phyloP scores from a whole-genome alignment of 176 grass and related monocot genomes.

The Miscanthus lutarioriparius region DNA sequence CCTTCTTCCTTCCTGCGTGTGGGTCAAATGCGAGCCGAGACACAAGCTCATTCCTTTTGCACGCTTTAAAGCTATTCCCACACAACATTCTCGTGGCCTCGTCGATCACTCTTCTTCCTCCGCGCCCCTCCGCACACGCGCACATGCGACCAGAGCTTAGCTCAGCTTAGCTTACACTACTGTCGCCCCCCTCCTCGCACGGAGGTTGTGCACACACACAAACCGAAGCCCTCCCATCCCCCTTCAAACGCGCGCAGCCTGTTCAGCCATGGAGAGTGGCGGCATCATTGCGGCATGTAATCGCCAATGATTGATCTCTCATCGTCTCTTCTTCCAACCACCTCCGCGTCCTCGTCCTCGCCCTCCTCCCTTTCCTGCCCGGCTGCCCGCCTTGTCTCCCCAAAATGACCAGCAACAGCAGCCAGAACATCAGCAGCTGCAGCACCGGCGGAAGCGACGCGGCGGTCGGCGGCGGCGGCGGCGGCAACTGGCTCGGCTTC shows the following conservation, averaged over 20 bases:
- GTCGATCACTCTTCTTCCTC: slow-evolving; percentile 42
- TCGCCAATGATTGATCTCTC: slow-evolving; percentile 86
- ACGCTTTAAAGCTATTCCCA: slow-evolving; percentile 41
- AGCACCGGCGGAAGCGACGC: slow-evolving; percentile 31
- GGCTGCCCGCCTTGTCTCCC: slow-evolving; percentile 5
- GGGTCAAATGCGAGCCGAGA: slow-evolving; percentile 16
- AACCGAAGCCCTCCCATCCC: slow-evolving; percentile 34
- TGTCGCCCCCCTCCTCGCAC: neutral
- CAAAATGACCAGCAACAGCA: slow-evolving; percentile 61
- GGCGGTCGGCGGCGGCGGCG: slow-evolving; percentile 36
- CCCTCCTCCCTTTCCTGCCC: neutral
- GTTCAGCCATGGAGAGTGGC: slow-evolving; percentile 45
- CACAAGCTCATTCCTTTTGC: slow-evolving; percentile 71
- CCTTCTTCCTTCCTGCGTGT: neutral
- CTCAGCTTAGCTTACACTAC: neutral
- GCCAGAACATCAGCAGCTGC: slow-evolving; percentile 48
- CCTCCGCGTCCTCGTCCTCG: neutral
- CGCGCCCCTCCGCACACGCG: neutral
- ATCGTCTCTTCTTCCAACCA: slow-evolving; percentile 39
- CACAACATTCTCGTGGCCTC: neutral
- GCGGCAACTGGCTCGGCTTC: slow-evolving; percentile 78
- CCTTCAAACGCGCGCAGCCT: slow-evolving; percentile 43
- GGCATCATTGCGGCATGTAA: slow-evolving; percentile 81
- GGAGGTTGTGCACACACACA: slow-evolving; percentile 26
- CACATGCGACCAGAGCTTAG: neutral